Conservation (phyloP, 2,329 filamentous ascomycete species). For the Fusarium pilosicola region DNA sequence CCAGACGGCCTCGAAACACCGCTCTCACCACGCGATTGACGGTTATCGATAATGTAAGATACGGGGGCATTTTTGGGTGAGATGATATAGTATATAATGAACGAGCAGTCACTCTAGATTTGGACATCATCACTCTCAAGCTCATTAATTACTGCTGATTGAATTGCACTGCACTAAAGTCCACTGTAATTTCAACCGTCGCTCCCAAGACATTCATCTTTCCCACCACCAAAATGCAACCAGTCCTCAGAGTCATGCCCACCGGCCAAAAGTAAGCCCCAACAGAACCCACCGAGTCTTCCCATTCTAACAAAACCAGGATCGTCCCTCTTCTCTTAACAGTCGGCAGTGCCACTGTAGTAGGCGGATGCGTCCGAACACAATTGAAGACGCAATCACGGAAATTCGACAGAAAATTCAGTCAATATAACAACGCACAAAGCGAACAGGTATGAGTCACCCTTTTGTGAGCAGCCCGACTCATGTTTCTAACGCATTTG, state of each 20-base stretch:
- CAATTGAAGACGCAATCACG: slow-evolving; percentile 30
- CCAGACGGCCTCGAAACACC: slow-evolving; percentile 28
- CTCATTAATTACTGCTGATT: neutral
- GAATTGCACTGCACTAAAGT: neutral
- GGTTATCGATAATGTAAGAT: slow-evolving; percentile 4
- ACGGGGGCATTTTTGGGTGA: neutral
- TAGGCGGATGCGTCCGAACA: slow-evolving; percentile 22
- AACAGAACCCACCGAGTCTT: neutral
- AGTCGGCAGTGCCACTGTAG: slow-evolving; percentile 35
- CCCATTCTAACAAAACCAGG: slow-evolving; percentile 22
- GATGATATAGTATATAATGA: slow-evolving; percentile 14
- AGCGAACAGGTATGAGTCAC: slow-evolving; percentile 33
- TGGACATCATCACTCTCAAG: neutral
- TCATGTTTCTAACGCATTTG: slow-evolving; percentile 16
- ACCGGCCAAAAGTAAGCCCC: slow-evolving; percentile 29
- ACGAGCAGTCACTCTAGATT: neutral
- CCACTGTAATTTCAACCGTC: neutral
- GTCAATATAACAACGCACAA: slow-evolving; percentile 34
- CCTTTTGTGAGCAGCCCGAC: neutral
- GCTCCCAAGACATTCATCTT: neutral
- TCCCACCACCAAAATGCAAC: slow-evolving; percentile 28
- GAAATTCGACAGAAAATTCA: slow-evolving; percentile 39
- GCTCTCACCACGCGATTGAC: slow-evolving; percentile 20
- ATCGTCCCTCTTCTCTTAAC: slow-evolving; percentile 38
- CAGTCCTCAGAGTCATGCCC: slow-evolving; percentile 23